Evolutionary conservation across 352 stramenopile genomes (phyloP), one percentile per base, ranked within the genome.

Genomic region (Pythium folliculosum): DNA sequence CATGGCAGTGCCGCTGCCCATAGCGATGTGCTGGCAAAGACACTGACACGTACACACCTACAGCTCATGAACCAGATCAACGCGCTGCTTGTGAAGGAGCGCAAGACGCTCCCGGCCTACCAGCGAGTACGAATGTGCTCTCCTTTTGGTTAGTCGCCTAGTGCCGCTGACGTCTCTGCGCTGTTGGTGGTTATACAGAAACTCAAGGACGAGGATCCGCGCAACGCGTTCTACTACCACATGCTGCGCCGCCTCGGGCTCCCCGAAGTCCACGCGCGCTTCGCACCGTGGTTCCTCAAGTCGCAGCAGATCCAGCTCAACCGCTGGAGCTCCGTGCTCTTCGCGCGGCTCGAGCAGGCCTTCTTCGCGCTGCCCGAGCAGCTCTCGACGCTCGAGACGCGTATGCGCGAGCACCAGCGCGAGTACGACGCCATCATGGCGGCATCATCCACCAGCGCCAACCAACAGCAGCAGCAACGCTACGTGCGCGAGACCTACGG

Each of bases 221-320:
- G 84, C 25, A 89, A 77, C 35, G 73, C 85, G 27, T 91, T 90
- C 52, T 92, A 92, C 69, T 90, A 89, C 61, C 74, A 77, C 60
- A 92, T 92, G 84, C 77, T 92, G 40, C 84, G 82, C 8, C 84
- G 84, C 37, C 75, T 89, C 6, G 84, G 84, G 3, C 70, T 92
- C 6, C 84, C 82, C 3, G 80, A 90, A 61, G 70, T 90, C 13
- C 84, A 92, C 77, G 82, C 84, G 45, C 84, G 80, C 19, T 92
- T 88, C 49, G 84, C 82, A 30, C 84, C 84, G 35, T 92, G 82
- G 84, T 92, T 92, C 59, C 72, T 91, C 64, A 91, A 92, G 70
- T 89, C 84, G 13, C 77, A 89, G 45, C 78, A 89, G 60, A 78
- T 92, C 65, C 64, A 77, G 49, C 71, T 92, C n/a, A 87, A 78